Conservation (phyloP, 139 green algal species). For the Coccomyxa sp. region DNA sequence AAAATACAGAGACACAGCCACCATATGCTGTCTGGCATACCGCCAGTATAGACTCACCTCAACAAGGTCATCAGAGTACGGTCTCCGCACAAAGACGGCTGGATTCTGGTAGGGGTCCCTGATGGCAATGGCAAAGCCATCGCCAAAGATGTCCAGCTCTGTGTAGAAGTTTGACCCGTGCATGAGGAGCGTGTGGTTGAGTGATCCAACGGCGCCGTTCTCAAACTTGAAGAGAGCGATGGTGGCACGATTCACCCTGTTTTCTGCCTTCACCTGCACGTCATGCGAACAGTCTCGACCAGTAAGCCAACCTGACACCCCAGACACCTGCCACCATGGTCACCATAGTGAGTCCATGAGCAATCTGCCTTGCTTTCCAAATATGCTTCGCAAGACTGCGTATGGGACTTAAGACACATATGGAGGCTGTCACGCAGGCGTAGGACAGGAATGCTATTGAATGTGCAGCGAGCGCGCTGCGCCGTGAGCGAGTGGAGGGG, state of each 20-base stretch:
- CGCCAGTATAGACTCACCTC: too few species aligned
- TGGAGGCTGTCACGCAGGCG: too few species aligned
- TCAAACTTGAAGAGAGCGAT: conserved; percentile 12
- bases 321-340: too few species aligned
- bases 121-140: conserved; percentile 15
- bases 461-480: too few species aligned
- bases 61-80: conserved; percentile 2
- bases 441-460: too few species aligned
- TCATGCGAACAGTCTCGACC: not conserved
- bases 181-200: conserved; percentile 16
- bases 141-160: conserved; percentile 15
- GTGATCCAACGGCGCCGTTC: conserved; percentile 9
- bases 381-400: too few species aligned
- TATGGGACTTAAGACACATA: too few species aligned
- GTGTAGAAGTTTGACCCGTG: conserved; percentile 10
- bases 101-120: conserved; percentile 17
- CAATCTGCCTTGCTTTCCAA: too few species aligned
- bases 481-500: too few species aligned
- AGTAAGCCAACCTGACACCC: too few species aligned
- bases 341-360: too few species aligned
- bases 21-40: too few species aligned
- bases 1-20: not conserved
- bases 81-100: conserved; percentile 4
- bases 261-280: not conserved
- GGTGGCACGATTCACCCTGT: conserved; percentile 13